phyloP scores from a whole-genome alignment of 768 basidiomycete species.

The Leucocoprinus birnbaumii region DNA sequence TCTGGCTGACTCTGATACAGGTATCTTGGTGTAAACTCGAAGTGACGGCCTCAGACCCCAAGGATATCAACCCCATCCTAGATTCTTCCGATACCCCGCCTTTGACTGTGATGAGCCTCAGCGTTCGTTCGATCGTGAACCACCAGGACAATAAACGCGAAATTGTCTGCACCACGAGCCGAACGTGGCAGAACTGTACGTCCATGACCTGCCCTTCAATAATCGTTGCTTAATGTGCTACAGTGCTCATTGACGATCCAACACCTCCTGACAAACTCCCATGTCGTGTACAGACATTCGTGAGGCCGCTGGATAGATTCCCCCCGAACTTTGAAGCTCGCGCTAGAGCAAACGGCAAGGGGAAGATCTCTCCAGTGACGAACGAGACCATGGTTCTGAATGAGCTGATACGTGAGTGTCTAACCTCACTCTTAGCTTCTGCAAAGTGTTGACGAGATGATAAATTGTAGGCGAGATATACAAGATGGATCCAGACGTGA shows the following conservation, averaged over 20 bases:
- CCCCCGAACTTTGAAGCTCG: conserved; percentile 79
- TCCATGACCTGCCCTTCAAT: conserved; percentile 1
- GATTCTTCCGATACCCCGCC: conserved; percentile 78
- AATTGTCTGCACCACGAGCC: conserved; percentile 78
- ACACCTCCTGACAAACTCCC: conserved; percentile 86
- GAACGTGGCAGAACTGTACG: conserved; percentile 75
- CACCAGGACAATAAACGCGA: conserved; percentile 94
- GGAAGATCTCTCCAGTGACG: conserved; percentile 67
- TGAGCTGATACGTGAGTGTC: conserved; percentile 62
- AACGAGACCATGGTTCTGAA: conserved; percentile 87
- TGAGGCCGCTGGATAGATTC: conserved; percentile 86
- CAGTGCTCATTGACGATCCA: conserved; percentile 88
- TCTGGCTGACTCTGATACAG: conserved; percentile 38
- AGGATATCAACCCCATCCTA: conserved; percentile 80
- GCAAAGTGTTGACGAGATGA: not conserved
- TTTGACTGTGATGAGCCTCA: conserved; percentile 86
- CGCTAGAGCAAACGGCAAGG: conserved; percentile 62
- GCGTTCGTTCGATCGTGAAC: conserved; percentile 88
- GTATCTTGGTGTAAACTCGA: conserved; percentile 98
- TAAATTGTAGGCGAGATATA: conserved; percentile 60
- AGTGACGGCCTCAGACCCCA: conserved; percentile 77
- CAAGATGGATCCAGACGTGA: conserved; percentile 89
- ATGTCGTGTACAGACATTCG: conserved; percentile 82
- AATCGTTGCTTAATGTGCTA: not conserved
- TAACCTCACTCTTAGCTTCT: not conserved